phyloP scores from a whole-genome alignment of 2,329 filamentous ascomycete species.

The Clonostachys rosea region DNA sequence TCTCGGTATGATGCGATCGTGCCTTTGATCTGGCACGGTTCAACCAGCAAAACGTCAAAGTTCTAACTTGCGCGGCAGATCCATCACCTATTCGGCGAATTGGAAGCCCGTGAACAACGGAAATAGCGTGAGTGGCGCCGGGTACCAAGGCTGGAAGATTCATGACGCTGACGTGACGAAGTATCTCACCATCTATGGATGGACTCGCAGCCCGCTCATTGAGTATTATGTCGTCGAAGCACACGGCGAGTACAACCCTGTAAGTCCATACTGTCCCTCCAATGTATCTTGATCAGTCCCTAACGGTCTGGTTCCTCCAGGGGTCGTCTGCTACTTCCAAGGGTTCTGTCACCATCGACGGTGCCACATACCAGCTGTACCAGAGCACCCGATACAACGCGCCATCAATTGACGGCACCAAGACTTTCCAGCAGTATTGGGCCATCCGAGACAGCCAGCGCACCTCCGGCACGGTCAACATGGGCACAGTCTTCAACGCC shows the following conservation, averaged over 20 bases:
- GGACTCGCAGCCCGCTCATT: constrained; percentile 21
- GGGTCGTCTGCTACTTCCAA: constrained; percentile 10
- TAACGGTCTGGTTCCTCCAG: constrained; percentile 1
- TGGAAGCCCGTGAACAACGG: constrained; percentile 18
- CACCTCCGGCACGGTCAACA: constrained; percentile 39
- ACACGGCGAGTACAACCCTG: constrained; percentile 19
- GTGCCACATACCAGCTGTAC: constrained; percentile 19
- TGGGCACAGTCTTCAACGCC: constrained; percentile 40
- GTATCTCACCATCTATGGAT: constrained; percentile 26
- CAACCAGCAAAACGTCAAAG: constrained; percentile 2
- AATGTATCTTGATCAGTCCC: background rate
- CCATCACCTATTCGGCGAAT: constrained; percentile 16
- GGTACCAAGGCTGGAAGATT: background rate
- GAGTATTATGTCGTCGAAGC: constrained; percentile 26
- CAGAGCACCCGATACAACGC: constrained; percentile 21
- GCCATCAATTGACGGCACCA: constrained; percentile 34
- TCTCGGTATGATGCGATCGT: constrained; percentile 27
- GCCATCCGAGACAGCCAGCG: constrained; percentile 39
- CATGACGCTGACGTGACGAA: background rate
- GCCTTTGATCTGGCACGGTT: background rate
- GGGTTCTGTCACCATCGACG: constrained; percentile 15
- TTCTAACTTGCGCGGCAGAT: background rate
- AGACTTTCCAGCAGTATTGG: constrained; percentile 42
- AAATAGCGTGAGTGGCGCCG: constrained; percentile 11
- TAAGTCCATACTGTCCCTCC: background rate